Base-by-base conservation (phyloP, 192 early-diverging fungal genomes). In the Phycomyces blakesleeanus region DNA sequence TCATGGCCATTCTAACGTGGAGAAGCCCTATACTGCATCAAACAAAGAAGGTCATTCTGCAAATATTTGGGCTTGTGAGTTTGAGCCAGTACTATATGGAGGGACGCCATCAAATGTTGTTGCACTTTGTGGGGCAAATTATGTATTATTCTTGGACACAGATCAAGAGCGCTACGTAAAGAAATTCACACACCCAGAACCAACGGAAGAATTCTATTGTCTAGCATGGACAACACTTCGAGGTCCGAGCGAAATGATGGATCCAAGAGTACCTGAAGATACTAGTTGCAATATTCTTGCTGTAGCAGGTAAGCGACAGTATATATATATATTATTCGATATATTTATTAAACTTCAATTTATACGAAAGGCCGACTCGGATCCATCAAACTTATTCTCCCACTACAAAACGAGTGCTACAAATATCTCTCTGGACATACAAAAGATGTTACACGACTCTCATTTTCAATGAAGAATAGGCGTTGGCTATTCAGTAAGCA, bases 401-500 rank as follows among this genome's bases (percentile, higher is more conserved):
- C 81, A 1, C 39, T 64, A 3, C 75, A 75, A 49, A 71, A 68
- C 22, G 68, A 72, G 0, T 79, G 77, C 49, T 82, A 82, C 50
- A 68, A 71, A 10, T 79, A 79, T 47, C 55, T 82, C 1, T 66
- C 74, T 64, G 81, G 81, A 11, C 81, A 82, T 54, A 59, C 57
- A 10, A 67, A 67, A 1, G 26, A 67, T 3, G 57, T 82, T 6
- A 26, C 75, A 14, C 67, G 73, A 18, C 51, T 82, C 20, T 58
- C 50, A 12, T 82, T 82, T 68, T 70, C 75, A 12, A 58, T 76
- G 41, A 68, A 58, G 3, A 67, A 76, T 34, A 78, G 71, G 5
- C 65, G 73, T 4, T 82, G 75, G 75, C 66, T 82, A 3, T 71
- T 76, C 40, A 82, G 75, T 77, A 80, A 56, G 74, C n/a, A n/a